These are phyloP conservation scores for Mycena metata DNA, from an alignment of 768 basidiomycete genomes.

Conservation along the genomic window DNA sequence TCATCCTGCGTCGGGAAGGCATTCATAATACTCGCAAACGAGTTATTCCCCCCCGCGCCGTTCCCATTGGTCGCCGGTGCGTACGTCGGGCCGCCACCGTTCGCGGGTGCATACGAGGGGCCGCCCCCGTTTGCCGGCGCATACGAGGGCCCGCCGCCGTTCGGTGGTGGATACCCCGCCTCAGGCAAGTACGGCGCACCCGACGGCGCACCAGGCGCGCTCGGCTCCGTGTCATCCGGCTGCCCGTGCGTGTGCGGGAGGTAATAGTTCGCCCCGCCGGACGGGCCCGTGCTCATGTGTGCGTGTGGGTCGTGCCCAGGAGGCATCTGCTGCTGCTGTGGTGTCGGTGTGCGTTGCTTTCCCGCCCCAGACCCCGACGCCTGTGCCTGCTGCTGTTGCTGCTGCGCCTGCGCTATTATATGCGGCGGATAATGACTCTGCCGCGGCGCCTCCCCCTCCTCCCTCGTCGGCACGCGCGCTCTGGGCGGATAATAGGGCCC, in stretches of 20 bases:
- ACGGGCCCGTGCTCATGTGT: not conserved
- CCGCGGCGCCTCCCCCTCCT: slow-evolving; percentile 2
- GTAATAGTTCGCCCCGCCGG: slow-evolving; percentile 18
- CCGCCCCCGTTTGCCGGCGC: not conserved
- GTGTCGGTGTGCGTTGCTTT: not conserved
- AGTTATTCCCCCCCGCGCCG: not conserved
- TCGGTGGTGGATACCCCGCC: not conserved
- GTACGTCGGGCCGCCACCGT: slow-evolving; percentile 4
- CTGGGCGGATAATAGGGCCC: slow-evolving; percentile 59
- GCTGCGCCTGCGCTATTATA: slow-evolving; percentile 43
- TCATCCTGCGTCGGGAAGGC: slow-evolving; percentile 53
- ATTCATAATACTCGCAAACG: slow-evolving; percentile 80
- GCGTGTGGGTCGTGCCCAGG: slow-evolving; percentile 7
- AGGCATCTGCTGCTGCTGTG: slow-evolving; percentile 13
- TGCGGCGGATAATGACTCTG: slow-evolving; percentile 63
- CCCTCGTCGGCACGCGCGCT: not conserved
- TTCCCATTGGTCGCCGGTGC: slow-evolving; percentile 4
- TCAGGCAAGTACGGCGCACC: too few species aligned
- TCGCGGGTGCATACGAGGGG: not conserved
- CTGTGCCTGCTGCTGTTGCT: not conserved
- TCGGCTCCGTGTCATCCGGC: not conserved
- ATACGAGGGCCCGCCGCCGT: not conserved
- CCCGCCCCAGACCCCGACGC: too few species aligned
- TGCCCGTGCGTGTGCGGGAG: slow-evolving; percentile 28
- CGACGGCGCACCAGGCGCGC: not conserved